Evolutionary conservation across 1,284 basidiomycete genomes (phyloP).

Genomic region (Lignosus rhinocerotis): DNA sequence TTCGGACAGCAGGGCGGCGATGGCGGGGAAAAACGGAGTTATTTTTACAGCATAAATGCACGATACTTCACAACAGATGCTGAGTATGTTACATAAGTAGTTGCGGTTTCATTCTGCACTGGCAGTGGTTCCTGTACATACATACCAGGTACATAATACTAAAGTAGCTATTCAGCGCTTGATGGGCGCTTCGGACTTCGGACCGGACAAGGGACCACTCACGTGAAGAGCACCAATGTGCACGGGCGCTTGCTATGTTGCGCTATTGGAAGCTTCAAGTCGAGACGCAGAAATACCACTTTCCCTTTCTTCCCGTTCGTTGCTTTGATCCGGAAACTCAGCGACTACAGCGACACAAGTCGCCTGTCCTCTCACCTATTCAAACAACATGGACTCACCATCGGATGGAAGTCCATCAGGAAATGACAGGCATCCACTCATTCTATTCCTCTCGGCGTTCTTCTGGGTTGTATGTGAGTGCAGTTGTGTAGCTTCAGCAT

Average conservation of each 20-base stretch:
- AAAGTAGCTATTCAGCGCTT: too few relatives aligned
- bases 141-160: too few relatives aligned
- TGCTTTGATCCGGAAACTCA: background rate
- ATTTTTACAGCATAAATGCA: too few relatives aligned
- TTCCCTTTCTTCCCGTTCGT: background rate
- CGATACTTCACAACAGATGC: too few relatives aligned
- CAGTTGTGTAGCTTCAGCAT: background rate
- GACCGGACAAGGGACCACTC: slow-evolving; percentile 4
- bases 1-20: too few relatives aligned
- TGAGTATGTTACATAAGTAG: too few relatives aligned
- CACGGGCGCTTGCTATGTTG: background rate
- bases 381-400: slow-evolving; percentile 18
- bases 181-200: background rate
- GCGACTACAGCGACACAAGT: background rate
- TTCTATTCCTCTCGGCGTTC: slow-evolving; percentile 78
- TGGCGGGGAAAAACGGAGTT: too few relatives aligned
- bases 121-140: too few relatives aligned
- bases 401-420: slow-evolving; percentile 3
- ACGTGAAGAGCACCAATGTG: slow-evolving; percentile 7
- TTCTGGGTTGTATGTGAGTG: slow-evolving; percentile 80
- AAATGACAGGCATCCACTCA: slow-evolving; percentile 57
- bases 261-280: background rate
- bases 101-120: too few relatives aligned
- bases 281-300: background rate
- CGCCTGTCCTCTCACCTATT: background rate